Base-by-base conservation (phyloP, 2,329 filamentous ascomycete genomes). In the Ophiocordyceps unilateralis region DNA sequence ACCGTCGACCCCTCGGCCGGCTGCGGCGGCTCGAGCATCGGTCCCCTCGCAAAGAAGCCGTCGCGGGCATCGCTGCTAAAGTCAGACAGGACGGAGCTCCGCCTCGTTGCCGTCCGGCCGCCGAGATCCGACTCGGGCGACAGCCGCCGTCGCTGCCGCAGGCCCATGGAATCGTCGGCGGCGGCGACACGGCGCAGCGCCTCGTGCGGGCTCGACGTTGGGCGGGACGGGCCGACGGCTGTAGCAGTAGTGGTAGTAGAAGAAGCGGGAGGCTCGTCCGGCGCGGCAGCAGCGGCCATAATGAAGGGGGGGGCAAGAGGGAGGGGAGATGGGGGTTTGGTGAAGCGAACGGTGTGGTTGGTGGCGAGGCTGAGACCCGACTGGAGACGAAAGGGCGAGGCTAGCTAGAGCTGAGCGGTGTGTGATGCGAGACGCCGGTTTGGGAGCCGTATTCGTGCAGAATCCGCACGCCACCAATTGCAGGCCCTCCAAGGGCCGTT, bases 11-110 rank as follows among this genome's bases (percentile, higher is more conserved):
- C 67, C 32, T 80, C 75, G 15, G 66, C 58, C 17, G 62, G 62
- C 45, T 23, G 68, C 49, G 34, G 61, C 56, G n/a, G 59, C 46
- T 42, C 60, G 58, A 22, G 47, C n/a, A 17, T 7, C 32, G n/a
- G 9, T 15, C 15, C 9, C 7, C 15, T 8, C 15, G 32, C 17
- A n/a, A 79, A 56, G 67, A 89, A 64, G 22, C 91, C 65, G 49
- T 83, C 81, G 19, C 75, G 74, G 36, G 78, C 78, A 58, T 84
- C 81, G 44, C 69, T 76, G 48, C 82, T 83, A 52, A 73, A 79
- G 53, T 88, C 83, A 23, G 85, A 91, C 48, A 93, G 74, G 40
- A 34, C 15, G 4, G 32, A 34, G 9, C 32, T 34, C 32, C 32
- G 32, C 17, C 32, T 34, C 15, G 32, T 34, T 1, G n/a, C 9